Evolutionary conservation across 345 rosid genomes (phyloP).

Genomic region (Cardiospermum halicacabum): DNA sequence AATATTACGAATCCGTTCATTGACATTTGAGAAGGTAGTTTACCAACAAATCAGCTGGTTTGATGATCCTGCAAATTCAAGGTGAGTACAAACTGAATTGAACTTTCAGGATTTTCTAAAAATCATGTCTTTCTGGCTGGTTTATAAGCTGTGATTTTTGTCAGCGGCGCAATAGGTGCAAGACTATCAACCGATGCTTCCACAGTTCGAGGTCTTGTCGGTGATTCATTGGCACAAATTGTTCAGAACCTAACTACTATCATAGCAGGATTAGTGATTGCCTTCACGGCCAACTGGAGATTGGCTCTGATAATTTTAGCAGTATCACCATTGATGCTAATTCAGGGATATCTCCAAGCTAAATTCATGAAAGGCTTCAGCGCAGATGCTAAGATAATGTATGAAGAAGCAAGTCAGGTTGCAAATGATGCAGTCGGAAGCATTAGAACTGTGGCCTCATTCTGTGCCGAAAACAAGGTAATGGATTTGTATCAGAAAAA

Average conservation of each 20-base stretch:
- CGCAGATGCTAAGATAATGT: conserved; percentile 50
- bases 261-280: conserved; percentile 39
- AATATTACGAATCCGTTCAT: conserved; percentile 58
- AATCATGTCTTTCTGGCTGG: neutral
- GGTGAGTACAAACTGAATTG: conserved; percentile 24
- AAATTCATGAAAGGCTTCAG: conserved; percentile 52
- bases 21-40: conserved; percentile 71
- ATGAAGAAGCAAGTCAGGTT: conserved; percentile 73
- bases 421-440: conserved; percentile 65
- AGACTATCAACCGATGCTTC: conserved; percentile 66
- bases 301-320: conserved; percentile 40
- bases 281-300: conserved; percentile 56
- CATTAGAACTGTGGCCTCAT: conserved; percentile 65
- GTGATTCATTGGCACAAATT: conserved; percentile 48
- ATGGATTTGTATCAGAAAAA: conserved; percentile 52
- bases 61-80: conserved; percentile 71
- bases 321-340: conserved; percentile 38
- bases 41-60: conserved; percentile 89
- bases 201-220: conserved; percentile 42
- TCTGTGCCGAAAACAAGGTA: conserved; percentile 58
- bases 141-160: conserved; percentile 6
- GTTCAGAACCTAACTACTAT: conserved; percentile 51
- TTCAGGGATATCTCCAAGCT: conserved; percentile 40
- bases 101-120: neutral
- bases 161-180: conserved; percentile 64